phyloP scores from a whole-genome alignment of 441 rosid species.

The Erysimum cheiri region DNA sequence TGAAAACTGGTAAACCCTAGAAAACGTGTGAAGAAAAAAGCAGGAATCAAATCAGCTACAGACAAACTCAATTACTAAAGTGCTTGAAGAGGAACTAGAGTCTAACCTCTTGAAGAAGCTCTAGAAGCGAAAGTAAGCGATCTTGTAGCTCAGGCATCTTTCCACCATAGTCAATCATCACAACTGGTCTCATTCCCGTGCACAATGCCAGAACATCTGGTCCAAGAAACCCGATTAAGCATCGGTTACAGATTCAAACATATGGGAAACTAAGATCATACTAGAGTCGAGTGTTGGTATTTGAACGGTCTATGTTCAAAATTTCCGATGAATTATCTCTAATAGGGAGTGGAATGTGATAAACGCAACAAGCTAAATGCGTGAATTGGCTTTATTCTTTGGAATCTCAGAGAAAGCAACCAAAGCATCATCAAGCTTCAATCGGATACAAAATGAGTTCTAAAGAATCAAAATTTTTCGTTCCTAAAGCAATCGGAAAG shows the following conservation, averaged over 20 bases:
- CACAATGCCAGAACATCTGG: conserved; percentile 84
- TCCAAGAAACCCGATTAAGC: conserved; percentile 28
- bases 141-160: conserved; percentile 89
- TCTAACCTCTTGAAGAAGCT: conserved; percentile 66
- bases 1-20: conserved; percentile 50
- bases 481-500: not conserved
- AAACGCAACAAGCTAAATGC: conserved; percentile 26
- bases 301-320: conserved; percentile 1
- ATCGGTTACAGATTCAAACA: conserved; percentile 13
- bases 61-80: conserved; percentile 8
- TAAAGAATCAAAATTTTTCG: not conserved
- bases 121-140: conserved; percentile 64
- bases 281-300: conserved; percentile 15
- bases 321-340: not conserved
- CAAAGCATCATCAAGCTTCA: conserved; percentile 25
- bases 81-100: conserved; percentile 10
- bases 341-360: not conserved
- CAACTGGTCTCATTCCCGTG: conserved; percentile 84
- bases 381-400: not conserved
- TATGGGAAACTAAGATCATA: conserved; percentile 6
- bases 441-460: not conserved
- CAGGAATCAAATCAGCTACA: conserved; percentile 21
- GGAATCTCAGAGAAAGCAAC: conserved; percentile 1
- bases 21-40: not conserved
- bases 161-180: conserved; percentile 96